Conservation (phyloP, 345 rosid genomes). For the Corymbia maculata region DNA sequence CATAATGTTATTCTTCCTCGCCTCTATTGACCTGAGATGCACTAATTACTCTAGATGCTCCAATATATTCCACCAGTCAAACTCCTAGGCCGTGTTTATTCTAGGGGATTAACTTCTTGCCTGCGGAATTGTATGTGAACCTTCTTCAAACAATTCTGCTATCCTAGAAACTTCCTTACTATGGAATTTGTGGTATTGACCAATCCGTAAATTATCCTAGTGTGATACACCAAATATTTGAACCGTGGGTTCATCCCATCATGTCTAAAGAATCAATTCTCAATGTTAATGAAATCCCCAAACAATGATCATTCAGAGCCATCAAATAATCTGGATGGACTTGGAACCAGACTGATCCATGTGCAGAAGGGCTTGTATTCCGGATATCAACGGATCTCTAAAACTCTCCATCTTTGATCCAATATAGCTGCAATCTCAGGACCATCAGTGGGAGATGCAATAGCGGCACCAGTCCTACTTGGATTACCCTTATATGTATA, state of each 20-base stretch:
- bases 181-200: neutral
- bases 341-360: rapidly evolving
- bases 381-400: rapidly evolving
- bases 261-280: neutral
- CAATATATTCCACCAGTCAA: neutral
- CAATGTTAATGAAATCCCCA: neutral
- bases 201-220: neutral
- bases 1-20: too few species aligned
- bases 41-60: too few species aligned
- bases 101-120: neutral
- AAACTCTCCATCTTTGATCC: neutral
- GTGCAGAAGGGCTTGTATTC: neutral
- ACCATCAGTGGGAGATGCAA: rapidly evolving
- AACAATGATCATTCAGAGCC: neutral
- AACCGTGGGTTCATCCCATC: neutral
- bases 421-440: neutral
- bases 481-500: neutral
- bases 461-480: rapidly evolving
- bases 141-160: too few species aligned
- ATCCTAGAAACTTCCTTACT: rapidly evolving
- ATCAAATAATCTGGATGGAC: neutral
- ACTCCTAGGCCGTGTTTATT: neutral
- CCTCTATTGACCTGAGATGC: too few species aligned
- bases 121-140: too few species aligned
- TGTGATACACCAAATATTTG: neutral